Evolutionary conservation across 106 monocot species (phyloP), one percentile per base, ranked within the genome.

Genomic region (Triglochin maritima): DNA sequence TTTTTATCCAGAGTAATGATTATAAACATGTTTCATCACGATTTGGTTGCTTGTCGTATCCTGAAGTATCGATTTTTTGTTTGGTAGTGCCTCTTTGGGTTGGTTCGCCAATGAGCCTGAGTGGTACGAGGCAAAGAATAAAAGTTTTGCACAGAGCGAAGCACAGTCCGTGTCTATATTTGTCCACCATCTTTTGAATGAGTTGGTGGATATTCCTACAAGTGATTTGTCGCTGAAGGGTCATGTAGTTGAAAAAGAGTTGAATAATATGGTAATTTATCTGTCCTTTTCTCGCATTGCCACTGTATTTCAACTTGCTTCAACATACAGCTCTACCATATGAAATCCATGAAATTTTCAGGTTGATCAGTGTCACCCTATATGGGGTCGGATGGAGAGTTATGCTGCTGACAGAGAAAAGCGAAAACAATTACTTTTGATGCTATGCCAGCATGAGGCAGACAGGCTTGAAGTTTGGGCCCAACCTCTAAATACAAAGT

Each of bases 401-500:
- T 85, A 88, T 82, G 69, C 79, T 57, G 14, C 62, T 73, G 91
- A 74, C 65, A 60, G 86, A 72, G 96, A 92, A 72, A 98, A 92
- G 69, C 71, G 91, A 55, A 98, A 82, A 55, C 88, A 88, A 17
- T 69, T 98, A 67, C 88, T 98, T 68, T 14, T 86, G 51, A 88
- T 92, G 88, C 75, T 98, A 55, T 86, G 86, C 71, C 96, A 98
- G 66, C 82, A 98, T 84, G 98, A 98, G 69, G 80, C 88, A 47
- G 98, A 98, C 65, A 88, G 98, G 49, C 88, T 92, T 76, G 98
- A 98, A 84, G 92, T 98, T 49, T 98, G 92, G 91, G 88, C 98
- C 62, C 91, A 89, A 57, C 91, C 86, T 46, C 74, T 92, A 67
- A 98, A 88, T 83, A 84, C 71, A 47, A 92, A 92, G 88, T 91